Conservation (phyloP, 768 basidiomycete genomes). For the Suillus placidus region DNA sequence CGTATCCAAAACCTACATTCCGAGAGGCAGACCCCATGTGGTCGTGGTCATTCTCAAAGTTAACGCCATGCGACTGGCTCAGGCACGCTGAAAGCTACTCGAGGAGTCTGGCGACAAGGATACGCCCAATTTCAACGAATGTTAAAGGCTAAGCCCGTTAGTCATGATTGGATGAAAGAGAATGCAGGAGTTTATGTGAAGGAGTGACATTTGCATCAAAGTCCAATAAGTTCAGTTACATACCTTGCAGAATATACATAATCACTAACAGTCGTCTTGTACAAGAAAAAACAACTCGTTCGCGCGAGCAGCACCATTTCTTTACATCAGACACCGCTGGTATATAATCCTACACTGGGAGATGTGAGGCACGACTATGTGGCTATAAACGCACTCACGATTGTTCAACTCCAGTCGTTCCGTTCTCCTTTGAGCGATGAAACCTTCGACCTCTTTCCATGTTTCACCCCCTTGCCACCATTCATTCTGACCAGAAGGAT, state of each 20-base stretch:
- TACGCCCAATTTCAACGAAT: not conserved
- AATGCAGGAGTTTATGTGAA: not conserved
- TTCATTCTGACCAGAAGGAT: not conserved
- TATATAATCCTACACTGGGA: too few relatives aligned
- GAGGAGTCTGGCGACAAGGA: not conserved
- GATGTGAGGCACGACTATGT: not conserved
- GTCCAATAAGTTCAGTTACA: not conserved
- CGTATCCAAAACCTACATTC: not conserved
- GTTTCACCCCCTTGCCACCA: not conserved
- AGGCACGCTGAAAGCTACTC: not conserved
- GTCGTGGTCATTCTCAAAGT: not conserved
- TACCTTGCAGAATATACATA: too few relatives aligned
- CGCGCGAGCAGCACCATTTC: not conserved
- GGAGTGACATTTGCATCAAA: constrained; percentile 11
- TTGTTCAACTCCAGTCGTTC: not conserved
- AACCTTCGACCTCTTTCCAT: not conserved
- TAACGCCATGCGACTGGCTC: too few relatives aligned
- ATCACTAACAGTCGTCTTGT: not conserved
- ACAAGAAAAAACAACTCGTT: not conserved
- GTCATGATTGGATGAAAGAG: not conserved
- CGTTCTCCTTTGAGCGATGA: not conserved
- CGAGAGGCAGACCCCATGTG: not conserved
- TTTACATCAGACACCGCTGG: not conserved
- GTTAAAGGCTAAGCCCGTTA: too few relatives aligned
- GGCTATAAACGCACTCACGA: not conserved